Conservation (phyloP, 495 filamentous ascomycete species). For the Aspergillus affinis region DNA sequence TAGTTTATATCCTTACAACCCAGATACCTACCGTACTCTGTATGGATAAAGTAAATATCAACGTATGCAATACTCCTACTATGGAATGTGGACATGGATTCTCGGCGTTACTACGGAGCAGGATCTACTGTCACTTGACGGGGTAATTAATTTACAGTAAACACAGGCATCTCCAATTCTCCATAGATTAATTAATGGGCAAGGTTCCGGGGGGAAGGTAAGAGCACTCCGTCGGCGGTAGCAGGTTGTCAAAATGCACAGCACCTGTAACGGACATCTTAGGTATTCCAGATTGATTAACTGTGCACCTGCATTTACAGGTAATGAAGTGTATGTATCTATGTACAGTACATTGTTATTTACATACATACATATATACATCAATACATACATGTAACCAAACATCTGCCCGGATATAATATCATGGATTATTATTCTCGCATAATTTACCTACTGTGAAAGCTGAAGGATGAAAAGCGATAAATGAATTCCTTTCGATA, state of each 20-base stretch:
- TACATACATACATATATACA: too few relatives aligned
- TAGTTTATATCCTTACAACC: background rate
- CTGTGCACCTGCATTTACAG: background rate
- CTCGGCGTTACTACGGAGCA: background rate
- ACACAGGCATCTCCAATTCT: background rate
- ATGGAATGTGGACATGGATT: background rate
- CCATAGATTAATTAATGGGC: background rate
- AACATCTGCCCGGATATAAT: background rate
- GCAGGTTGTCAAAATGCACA: too few relatives aligned
- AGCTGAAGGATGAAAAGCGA: background rate
- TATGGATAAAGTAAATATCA: too few relatives aligned
- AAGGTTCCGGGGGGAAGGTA: background rate
- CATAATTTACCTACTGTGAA: background rate
- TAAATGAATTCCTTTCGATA: background rate
- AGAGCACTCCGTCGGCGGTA: too few relatives aligned
- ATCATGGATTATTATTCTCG: too few relatives aligned
- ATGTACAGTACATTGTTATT: background rate
- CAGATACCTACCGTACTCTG: background rate
- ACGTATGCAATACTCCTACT: background rate
- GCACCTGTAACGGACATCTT: background rate
- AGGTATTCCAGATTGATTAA: background rate
- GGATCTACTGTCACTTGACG: background rate
- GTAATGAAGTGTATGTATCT: background rate
- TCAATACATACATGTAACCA: background rate
- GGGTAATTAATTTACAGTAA: background rate